Conservation (phyloP, 208 protist genomes). For the Acanthamoeba lenticulata region DNA sequence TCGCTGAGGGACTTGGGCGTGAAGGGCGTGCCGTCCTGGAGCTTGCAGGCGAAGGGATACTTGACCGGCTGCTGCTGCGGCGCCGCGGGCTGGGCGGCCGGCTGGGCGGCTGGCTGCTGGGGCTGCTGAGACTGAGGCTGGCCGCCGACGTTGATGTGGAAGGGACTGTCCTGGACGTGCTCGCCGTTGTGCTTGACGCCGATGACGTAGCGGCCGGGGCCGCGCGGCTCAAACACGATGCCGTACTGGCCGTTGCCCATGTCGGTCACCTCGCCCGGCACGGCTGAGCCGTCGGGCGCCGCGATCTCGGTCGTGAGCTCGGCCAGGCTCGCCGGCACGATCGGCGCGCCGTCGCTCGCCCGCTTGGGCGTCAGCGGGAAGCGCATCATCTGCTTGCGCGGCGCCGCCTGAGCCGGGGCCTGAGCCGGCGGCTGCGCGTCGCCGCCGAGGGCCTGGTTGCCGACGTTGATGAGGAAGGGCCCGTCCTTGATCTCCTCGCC, state of each 20-base stretch:
- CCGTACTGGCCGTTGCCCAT: slow-evolving; percentile 10
- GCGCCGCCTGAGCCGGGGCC: neutral
- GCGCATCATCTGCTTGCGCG: slow-evolving; percentile 12
- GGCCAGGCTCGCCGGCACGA: slow-evolving; percentile 8
- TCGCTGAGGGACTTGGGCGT: slow-evolving; percentile 9
- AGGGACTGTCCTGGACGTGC: slow-evolving; percentile 59
- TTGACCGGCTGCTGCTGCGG: slow-evolving; percentile 27
- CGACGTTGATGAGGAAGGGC: slow-evolving; percentile 53
- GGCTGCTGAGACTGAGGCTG: neutral
- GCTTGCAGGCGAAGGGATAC: slow-evolving; percentile 31
- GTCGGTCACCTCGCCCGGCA: neutral
- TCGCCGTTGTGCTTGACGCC: slow-evolving; percentile 43
- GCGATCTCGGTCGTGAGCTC: slow-evolving; percentile 5
- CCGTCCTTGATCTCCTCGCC: slow-evolving; percentile 67
- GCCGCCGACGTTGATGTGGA: slow-evolving; percentile 56
- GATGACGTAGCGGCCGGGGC: slow-evolving; percentile 71
- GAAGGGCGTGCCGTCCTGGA: slow-evolving; percentile 26
- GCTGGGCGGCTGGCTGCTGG: neutral
- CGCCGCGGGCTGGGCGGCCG: neutral
- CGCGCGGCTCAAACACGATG: slow-evolving; percentile 39
- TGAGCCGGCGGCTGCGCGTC: neutral
- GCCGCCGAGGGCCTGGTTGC: neutral
- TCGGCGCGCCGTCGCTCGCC: neutral
- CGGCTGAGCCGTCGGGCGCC: neutral
- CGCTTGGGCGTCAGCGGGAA: slow-evolving; percentile 22